These are phyloP conservation scores for Colletotrichum falcatum DNA, from an alignment of 2,329 filamentous ascomycete species.

Conservation along the genomic window DNA sequence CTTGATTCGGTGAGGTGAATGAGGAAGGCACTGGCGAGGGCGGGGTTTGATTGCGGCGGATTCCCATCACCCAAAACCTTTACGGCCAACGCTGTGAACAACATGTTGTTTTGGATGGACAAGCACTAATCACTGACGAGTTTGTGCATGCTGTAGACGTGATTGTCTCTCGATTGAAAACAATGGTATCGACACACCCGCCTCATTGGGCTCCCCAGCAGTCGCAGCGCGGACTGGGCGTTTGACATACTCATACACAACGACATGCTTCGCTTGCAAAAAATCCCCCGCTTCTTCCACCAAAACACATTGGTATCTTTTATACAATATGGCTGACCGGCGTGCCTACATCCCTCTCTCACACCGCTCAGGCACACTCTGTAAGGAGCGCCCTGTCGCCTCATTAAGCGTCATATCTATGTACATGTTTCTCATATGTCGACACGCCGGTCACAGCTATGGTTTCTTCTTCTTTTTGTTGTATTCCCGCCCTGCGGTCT, in stretches of 20 bases:
- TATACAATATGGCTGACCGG: constrained; percentile 46
- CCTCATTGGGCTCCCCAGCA: constrained; percentile 16
- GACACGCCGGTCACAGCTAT: constrained; percentile 34
- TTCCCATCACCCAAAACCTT: not conserved
- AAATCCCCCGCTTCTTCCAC: constrained; percentile 10
- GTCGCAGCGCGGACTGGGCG: constrained; percentile 26
- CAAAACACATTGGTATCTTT: constrained; percentile 40
- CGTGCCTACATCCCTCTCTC: constrained; percentile 34
- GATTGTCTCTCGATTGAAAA: constrained; percentile 33
- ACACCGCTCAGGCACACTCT: not conserved
- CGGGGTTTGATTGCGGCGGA: constrained; percentile 10
- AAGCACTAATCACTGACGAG: not conserved
- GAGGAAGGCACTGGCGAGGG: not conserved
- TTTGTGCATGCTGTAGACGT: not conserved
- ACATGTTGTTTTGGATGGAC: too few species aligned
- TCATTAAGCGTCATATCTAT: constrained; percentile 39
- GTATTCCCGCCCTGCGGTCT: constrained; percentile 31
- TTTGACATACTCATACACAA: constrained; percentile 31
- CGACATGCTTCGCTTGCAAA: constrained; percentile 32
- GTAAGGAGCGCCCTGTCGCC: constrained; percentile 4
- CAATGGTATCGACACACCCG: constrained; percentile 34
- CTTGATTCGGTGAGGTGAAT: not conserved
- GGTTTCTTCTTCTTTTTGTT: too few species aligned
- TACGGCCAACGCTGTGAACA: not conserved
- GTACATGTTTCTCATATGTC: constrained; percentile 20